phyloP scores from a whole-genome alignment of 2,329 filamentous ascomycete genomes.

The Ophiostoma sp. region DNA sequence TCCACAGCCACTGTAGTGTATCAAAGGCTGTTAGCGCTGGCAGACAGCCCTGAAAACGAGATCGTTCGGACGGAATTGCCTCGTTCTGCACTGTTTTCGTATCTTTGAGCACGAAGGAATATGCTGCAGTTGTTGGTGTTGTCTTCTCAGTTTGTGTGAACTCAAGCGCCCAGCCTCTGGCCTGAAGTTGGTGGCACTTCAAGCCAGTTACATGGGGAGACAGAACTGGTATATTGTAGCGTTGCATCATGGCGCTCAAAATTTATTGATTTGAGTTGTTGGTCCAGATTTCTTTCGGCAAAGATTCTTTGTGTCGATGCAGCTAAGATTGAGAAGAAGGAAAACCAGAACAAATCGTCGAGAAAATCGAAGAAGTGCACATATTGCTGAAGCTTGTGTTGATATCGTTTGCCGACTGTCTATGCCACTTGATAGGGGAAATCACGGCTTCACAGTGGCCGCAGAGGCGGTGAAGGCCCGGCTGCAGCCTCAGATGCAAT shows the following conservation, averaged over 20 bases:
- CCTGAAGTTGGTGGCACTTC: background rate
- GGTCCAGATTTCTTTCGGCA: background rate
- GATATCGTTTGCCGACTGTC: background rate
- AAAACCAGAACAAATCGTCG: background rate
- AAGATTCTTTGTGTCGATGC: background rate
- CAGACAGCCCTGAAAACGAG: background rate
- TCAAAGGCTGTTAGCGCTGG: background rate
- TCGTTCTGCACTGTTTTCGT: background rate
- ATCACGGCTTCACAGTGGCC: background rate
- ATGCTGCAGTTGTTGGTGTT: background rate
- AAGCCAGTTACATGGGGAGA: background rate
- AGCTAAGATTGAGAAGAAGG: background rate
- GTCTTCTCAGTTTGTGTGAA: background rate
- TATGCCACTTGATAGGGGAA: background rate
- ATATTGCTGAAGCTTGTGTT: background rate
- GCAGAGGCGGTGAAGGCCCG: background rate
- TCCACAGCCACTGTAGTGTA: background rate
- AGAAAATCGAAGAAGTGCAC: background rate
- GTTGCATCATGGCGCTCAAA: conserved; percentile 5
- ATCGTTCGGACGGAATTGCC: background rate
- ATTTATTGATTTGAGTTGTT: conserved; percentile 3
- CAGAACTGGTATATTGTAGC: background rate
- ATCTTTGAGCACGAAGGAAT: background rate
- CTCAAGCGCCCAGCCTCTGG: background rate
- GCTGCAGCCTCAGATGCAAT: background rate